Evolutionary conservation across 2,329 filamentous ascomycete genomes (phyloP), one percentile per base, ranked within the genome.

Genomic region (Sporothrix pallida): DNA sequence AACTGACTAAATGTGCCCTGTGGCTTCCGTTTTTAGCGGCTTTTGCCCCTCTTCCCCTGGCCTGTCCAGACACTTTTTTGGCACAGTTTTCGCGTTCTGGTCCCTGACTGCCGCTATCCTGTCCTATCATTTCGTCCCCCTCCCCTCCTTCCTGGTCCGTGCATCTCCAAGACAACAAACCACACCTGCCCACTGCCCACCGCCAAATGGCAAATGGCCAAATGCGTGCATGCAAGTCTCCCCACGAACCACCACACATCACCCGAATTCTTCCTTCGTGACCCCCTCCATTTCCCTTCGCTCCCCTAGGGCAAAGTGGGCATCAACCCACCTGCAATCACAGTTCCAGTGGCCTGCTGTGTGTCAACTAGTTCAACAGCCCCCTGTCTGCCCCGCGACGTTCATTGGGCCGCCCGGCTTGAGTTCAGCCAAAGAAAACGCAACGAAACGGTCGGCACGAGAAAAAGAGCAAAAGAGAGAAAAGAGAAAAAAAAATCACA

Each of bases 121-220:
- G 9, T 46, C 23, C 44, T 26, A 3, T 44, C 12, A 15, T 54
- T 54, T 20, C 20, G n/a, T n/a, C 13, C n/a, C 50, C n/a, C 10
- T 9, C 31, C 68, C 68, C 52, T 37, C 42, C 44, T 17, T 37
- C n/a, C 52, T 78, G 77, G 75, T 60, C 76, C 75, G 76, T 78
- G 77, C 75, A 76, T 78, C 77, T 74, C 77, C 75, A 76, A 76
- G 77, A 76, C 77, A 76, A 78, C 75, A 75, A 62, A 56, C 17
- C 12, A 42, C 17, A 42, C 17, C 31, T 1, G 37, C 17, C 50
- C 50, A 70, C 54, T 37, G 46, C 52, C 52, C 52, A 56, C 52
- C 52, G 52, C 52, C 52, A 54, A 54, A 54, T 54, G 17, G n/a
- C 52, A 54, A 54, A 54, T 54, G 52, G 23, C 70, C 54, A 44